phyloP scores from a whole-genome alignment of 2,329 filamentous ascomycete genomes.

The Niveomyces coronatus region DNA sequence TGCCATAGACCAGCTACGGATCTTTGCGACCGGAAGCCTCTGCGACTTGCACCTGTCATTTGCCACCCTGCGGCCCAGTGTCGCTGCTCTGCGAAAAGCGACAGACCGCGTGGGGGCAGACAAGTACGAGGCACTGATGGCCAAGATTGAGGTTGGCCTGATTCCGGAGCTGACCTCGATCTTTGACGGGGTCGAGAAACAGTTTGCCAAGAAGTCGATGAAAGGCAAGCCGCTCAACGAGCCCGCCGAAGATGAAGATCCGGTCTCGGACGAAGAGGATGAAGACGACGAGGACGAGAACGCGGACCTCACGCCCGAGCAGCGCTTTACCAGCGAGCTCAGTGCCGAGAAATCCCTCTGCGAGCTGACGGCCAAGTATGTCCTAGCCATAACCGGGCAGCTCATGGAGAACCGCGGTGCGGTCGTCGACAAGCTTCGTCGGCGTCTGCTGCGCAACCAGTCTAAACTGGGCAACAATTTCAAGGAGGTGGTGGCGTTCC shows the following conservation, averaged over 20 bases:
- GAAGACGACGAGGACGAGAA: conserved; percentile 46
- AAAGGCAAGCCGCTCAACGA: conserved; percentile 48
- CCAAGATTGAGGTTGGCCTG: conserved; percentile 53
- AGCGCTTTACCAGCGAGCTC: conserved; percentile 55
- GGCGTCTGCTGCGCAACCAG: conserved; percentile 69
- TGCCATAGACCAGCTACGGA: conserved; percentile 66
- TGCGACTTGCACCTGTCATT: conserved; percentile 79
- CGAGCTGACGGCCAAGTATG: conserved; percentile 73
- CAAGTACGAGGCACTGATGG: conserved; percentile 40
- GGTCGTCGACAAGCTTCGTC: conserved; percentile 52
- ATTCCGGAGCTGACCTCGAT: conserved; percentile 64
- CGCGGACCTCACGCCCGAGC: conserved; percentile 41
- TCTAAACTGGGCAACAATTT: conserved; percentile 74
- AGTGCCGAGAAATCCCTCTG: conserved; percentile 79
- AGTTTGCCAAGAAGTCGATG: conserved; percentile 60
- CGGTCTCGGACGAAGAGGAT: conserved; percentile 51
- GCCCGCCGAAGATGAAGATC: conserved; percentile 63
- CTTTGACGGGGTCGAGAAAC: conserved; percentile 66
- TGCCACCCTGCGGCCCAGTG: conserved; percentile 53
- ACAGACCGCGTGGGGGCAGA: conserved; percentile 17
- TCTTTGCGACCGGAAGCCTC: conserved; percentile 63
- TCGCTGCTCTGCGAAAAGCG: conserved; percentile 29
- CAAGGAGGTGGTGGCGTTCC: conserved; percentile 69
- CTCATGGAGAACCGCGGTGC: conserved; percentile 58
- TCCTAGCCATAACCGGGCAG: conserved; percentile 66